These are phyloP conservation scores for Eucalyptus polybractea DNA, from an alignment of 345 rosid species.

Conservation along the genomic window DNA sequence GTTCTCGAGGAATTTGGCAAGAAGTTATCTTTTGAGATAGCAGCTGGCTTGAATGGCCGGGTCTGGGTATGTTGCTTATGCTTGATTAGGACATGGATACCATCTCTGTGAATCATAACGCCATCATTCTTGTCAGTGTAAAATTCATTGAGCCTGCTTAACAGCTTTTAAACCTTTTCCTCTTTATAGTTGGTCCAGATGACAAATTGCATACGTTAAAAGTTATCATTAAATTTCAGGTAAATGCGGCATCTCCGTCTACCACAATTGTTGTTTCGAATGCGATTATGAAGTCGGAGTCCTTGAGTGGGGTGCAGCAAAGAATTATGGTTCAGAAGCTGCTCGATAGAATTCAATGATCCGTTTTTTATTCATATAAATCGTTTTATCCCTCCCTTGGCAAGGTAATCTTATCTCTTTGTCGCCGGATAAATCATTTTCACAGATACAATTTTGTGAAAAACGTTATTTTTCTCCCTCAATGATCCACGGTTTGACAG, in stretches of 20 bases:
- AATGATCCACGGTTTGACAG: neutral
- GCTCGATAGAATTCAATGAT: slow-evolving; percentile 47
- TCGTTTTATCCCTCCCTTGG: neutral
- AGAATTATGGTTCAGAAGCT: slow-evolving; percentile 64
- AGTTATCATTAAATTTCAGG: slow-evolving; percentile 9
- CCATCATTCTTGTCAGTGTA: neutral
- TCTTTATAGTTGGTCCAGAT: neutral
- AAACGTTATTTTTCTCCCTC: neutral
- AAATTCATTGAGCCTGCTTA: neutral
- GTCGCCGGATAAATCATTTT: neutral
- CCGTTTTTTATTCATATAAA: neutral
- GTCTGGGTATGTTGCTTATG: slow-evolving; percentile 46
- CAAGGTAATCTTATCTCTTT: neutral
- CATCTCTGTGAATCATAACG: neutral
- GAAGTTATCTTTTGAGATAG: slow-evolving; percentile 71
- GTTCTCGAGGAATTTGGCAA: slow-evolving; percentile 79
- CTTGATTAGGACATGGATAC: neutral
- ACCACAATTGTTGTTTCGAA: slow-evolving; percentile 45
- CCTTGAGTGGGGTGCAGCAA: slow-evolving; percentile 55
- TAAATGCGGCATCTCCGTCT: slow-evolving; percentile 51
- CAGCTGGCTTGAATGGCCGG: slow-evolving; percentile 74
- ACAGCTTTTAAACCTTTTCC: neutral
- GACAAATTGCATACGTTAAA: neutral
- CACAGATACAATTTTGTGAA: neutral
- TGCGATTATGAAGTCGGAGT: slow-evolving; percentile 68